These are phyloP conservation scores for Trichoderma lentiforme DNA, from an alignment of 2,329 filamentous ascomycete genomes.

Conservation along the genomic window DNA sequence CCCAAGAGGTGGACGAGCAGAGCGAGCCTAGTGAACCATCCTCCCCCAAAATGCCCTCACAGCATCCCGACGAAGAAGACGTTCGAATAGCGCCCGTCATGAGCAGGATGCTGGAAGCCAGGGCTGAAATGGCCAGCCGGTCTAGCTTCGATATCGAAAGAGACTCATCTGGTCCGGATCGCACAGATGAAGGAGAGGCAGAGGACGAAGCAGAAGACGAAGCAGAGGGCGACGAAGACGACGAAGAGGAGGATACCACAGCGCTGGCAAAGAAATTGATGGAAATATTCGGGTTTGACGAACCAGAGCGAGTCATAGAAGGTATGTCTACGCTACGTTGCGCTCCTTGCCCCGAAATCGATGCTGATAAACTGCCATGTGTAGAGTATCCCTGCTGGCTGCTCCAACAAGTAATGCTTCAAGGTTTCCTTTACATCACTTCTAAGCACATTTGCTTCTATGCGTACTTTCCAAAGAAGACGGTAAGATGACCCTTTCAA, in stretches of 20 bases:
- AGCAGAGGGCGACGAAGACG: slow-evolving; percentile 30
- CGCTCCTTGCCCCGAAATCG: background rate
- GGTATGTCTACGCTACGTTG: slow-evolving; percentile 42
- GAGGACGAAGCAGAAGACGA: slow-evolving; percentile 28
- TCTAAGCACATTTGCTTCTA: slow-evolving; percentile 94
- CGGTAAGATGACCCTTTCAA: slow-evolving; percentile 49
- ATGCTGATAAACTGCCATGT: slow-evolving; percentile 18
- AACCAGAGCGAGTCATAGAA: slow-evolving; percentile 78
- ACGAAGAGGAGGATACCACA: slow-evolving; percentile 45
- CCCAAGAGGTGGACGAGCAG: slow-evolving; percentile 33
- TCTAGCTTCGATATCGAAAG: slow-evolving; percentile 56
- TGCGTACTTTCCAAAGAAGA: slow-evolving; percentile 92
- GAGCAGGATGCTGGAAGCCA: slow-evolving; percentile 73
- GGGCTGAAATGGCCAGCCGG: slow-evolving; percentile 58
- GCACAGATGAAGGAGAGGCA: slow-evolving; percentile 27
- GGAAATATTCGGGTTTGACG: slow-evolving; percentile 82
- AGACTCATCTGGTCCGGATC: slow-evolving; percentile 39
- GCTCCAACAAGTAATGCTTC: slow-evolving; percentile 83
- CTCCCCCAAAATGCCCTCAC: slow-evolving; percentile 22
- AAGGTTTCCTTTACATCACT: slow-evolving; percentile 96
- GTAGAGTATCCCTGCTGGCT: slow-evolving; percentile 91
- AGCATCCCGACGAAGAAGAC: slow-evolving; percentile 31
- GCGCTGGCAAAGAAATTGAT: slow-evolving; percentile 68
- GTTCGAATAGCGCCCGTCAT: slow-evolving; percentile 65
- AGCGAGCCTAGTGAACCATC: slow-evolving; percentile 28